Percentiles rank a stretch among this genome's conserved stretches.
Conservation (phyloP, 768 basidiomycete genomes). For the Kondoa malvinella region DNA sequence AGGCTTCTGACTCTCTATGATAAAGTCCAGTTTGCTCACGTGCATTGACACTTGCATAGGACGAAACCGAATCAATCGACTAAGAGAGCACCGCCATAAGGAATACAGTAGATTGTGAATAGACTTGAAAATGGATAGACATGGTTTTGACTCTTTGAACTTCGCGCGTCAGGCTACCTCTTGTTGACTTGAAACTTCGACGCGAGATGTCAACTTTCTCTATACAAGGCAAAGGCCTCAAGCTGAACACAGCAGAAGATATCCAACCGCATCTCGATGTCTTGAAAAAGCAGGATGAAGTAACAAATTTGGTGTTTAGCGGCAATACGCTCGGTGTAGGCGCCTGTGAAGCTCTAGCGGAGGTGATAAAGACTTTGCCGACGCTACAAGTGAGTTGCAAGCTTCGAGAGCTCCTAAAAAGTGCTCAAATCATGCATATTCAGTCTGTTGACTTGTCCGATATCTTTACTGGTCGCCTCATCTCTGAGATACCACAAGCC, state of each 20-base stretch:
- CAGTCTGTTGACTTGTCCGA: conserved; percentile 91
- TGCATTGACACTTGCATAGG: no score
- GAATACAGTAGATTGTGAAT: no score
- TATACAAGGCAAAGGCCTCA: conserved; percentile 53
- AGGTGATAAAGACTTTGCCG: neutral
- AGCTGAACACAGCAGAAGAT: conserved; percentile 58
- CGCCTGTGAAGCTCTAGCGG: conserved; percentile 43
- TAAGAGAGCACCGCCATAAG: no score
- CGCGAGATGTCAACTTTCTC: conserved; percentile 33
- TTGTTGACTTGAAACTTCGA: conserved; percentile 11
- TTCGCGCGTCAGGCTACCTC: no score
- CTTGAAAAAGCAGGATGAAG: conserved; percentile 33
- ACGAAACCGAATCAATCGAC: no score
- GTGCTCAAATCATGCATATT: neutral
- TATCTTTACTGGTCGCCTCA: conserved; percentile 93
- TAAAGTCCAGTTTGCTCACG: no score
- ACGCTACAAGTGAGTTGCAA: conserved; percentile 11
- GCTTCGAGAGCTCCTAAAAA: neutral
- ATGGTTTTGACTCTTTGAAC: no score
- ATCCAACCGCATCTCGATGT: conserved; percentile 51
- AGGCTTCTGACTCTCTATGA: no score
- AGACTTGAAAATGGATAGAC: no score
- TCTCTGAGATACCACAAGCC: conserved; percentile 81
- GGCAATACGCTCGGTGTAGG: conserved; percentile 89
- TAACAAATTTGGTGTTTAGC: conserved; percentile 79